Evolutionary conservation across 2,329 filamentous ascomycete species (phyloP).

Genomic region (Fusarium neocosmosporiellum): DNA sequence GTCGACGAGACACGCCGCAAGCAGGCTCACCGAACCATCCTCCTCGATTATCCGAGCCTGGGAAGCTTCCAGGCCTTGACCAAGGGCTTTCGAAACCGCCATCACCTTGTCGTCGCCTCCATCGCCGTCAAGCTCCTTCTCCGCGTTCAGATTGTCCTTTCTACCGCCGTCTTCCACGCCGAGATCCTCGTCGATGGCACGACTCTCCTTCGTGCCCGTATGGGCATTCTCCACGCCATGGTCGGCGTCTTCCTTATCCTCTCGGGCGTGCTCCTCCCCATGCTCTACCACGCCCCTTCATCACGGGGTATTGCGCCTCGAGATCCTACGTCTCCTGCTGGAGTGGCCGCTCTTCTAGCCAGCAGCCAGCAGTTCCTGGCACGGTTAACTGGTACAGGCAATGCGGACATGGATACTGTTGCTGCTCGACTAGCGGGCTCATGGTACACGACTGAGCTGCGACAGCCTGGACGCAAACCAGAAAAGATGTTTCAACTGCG

Average conservation of each 20-base stretch:
- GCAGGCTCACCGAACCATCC: slow-evolving; percentile 41
- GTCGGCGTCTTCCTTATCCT: slow-evolving; percentile 37
- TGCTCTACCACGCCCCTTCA: slow-evolving; percentile 43
- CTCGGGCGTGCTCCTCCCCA: slow-evolving; percentile 33
- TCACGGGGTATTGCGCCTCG: slow-evolving; percentile 43
- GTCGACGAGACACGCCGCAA: slow-evolving; percentile 43
- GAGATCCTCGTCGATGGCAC: slow-evolving; percentile 34
- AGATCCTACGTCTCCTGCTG: slow-evolving; percentile 43
- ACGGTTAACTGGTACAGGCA: slow-evolving; percentile 39
- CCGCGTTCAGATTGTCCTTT: slow-evolving; percentile 41
- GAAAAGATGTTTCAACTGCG: slow-evolving; percentile 41
- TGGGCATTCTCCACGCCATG: slow-evolving; percentile 39
- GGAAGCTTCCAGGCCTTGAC: slow-evolving; percentile 36
- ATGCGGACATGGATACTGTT: slow-evolving; percentile 37
- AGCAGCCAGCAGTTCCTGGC: slow-evolving; percentile 41
- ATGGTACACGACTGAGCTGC: slow-evolving; percentile 44
- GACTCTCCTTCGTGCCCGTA: slow-evolving; percentile 30
- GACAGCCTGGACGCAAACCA: slow-evolving; percentile 34
- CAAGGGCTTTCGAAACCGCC: slow-evolving; percentile 37
- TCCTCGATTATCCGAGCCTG: slow-evolving; percentile 43
- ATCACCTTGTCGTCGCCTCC: slow-evolving; percentile 42
- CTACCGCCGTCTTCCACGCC: slow-evolving; percentile 41
- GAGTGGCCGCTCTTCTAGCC: slow-evolving; percentile 39
- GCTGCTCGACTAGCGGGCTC: slow-evolving; percentile 38
- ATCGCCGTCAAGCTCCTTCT: slow-evolving; percentile 39